Base-by-base conservation (phyloP, 306 rosid genomes). In the Cajanus cajan region DNA sequence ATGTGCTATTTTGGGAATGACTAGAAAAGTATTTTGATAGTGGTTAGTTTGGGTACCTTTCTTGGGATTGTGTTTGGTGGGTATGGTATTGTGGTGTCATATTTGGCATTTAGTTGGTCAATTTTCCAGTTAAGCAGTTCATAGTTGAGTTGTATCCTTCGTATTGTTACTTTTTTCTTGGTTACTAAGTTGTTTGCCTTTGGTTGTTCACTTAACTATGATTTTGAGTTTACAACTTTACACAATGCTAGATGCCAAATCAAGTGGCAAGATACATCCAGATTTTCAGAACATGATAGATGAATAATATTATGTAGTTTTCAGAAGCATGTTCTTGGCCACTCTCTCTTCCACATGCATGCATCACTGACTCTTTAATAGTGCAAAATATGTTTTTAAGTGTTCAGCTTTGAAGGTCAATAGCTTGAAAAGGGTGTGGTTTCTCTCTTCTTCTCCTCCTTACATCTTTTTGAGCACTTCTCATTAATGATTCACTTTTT, bases 1-100 rank as follows among this genome's bases (percentile, higher is more conserved):
- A 9, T 57, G 22, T 54, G 13, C 13, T 21, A 19, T 54, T 54
- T 19, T 28, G 31, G 58, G 13, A 3, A 9, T 68, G 50, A 21
- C 25, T n/a, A 5, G 0, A 36, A 55, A 43, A 51, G 63, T 18
- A 19, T 61, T 63, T 40, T 50, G 33, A n/a, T 21, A 40, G 34
- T 77, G 59, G 50, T 59, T 58, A 34, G 64, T 58, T 44, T 36
- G 71, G 15, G 28, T 67, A 41, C 51, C 69, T 66, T 59, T 69
- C 51, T 69, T 15, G n/a, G 25, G 16, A 28, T 28, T 33, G 50
- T 47, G 7, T 40, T 12, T 36, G 39, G 16, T 51, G 80, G 28
- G 80, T 22, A 2, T 36, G n/a, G 39, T 76, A 8, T 24, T 62
- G 24, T 47, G 36, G 22, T 71, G 33, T 55, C 22, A 52, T 52